phyloP scores from a whole-genome alignment of 2,329 filamentous ascomycete genomes.

The Claviceps sorghi region DNA sequence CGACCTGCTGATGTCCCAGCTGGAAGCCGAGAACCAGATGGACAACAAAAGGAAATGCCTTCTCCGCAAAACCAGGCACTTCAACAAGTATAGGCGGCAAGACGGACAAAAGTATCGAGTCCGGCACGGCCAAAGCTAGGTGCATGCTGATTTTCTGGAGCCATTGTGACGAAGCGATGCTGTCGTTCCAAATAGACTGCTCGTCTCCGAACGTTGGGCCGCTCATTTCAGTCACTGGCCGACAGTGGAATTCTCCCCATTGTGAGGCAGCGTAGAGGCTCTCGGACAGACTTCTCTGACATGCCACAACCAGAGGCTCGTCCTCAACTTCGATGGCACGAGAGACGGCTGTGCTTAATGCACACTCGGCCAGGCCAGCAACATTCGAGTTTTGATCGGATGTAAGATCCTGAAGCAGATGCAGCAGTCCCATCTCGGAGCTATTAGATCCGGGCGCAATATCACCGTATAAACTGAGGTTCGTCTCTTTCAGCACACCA shows the following conservation, averaged over 20 bases:
- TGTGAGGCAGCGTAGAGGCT: slow-evolving; percentile 38
- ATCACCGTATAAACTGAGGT: slow-evolving; percentile 34
- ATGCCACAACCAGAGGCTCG: slow-evolving; percentile 33
- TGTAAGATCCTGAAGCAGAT: slow-evolving; percentile 46
- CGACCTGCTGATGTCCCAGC: slow-evolving; percentile 41
- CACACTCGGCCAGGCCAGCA: slow-evolving; percentile 46
- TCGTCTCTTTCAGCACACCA: slow-evolving; percentile 46
- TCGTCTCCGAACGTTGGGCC: slow-evolving; percentile 6
- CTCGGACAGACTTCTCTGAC: slow-evolving; percentile 36
- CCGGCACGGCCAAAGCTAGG: slow-evolving; percentile 42
- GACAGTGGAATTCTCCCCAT: slow-evolving; percentile 41
- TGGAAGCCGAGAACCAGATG: slow-evolving; percentile 67
- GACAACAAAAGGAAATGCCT: slow-evolving; percentile 68
- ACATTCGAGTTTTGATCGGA: slow-evolving; percentile 39
- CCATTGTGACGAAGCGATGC: slow-evolving; percentile 40
- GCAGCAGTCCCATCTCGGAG: slow-evolving; percentile 50
- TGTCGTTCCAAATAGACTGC: slow-evolving; percentile 17
- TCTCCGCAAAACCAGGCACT: slow-evolving; percentile 55
- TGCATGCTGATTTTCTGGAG: slow-evolving; percentile 44
- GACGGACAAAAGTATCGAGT: slow-evolving; percentile 55
- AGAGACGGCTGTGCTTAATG: slow-evolving; percentile 41
- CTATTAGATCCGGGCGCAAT: slow-evolving; percentile 31
- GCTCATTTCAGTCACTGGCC: slow-evolving; percentile 33
- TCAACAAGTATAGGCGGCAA: slow-evolving; percentile 50
- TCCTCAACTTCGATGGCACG: slow-evolving; percentile 33